These are phyloP conservation scores for Bimuria novae-zelandiae DNA, from an alignment of 2,329 filamentous ascomycete genomes.

Conservation along the genomic window DNA sequence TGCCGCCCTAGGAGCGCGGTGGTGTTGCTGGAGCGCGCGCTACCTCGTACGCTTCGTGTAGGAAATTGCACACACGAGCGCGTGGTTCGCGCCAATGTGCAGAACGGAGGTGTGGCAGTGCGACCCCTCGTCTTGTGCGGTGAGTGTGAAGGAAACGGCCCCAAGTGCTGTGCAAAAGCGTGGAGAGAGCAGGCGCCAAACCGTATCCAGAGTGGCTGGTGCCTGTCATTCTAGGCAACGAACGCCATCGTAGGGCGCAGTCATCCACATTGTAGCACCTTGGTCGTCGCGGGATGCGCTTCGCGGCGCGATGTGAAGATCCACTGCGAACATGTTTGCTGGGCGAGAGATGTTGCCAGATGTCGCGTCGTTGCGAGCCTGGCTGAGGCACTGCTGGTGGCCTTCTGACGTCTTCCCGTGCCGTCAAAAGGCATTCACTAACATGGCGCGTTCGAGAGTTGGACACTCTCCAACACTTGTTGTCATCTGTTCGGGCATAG, in stretches of 20 bases:
- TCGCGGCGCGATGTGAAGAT: not conserved
- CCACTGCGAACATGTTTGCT: not conserved
- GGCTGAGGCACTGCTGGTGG: not conserved
- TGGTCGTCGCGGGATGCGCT: not conserved
- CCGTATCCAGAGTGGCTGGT: constrained; percentile 3
- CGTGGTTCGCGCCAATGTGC: not conserved
- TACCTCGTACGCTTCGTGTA: constrained; percentile 3
- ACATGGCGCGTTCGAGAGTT: not conserved
- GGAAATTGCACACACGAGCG: not conserved
- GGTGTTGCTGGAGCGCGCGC: not conserved
- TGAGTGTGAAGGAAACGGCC: not conserved
- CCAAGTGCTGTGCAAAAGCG: not conserved
- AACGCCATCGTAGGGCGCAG: constrained; percentile 1
- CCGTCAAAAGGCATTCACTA: not conserved
- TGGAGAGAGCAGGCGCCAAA: not conserved
- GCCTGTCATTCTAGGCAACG: constrained; percentile 1
- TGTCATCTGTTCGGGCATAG: constrained; percentile 32
- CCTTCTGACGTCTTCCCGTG: constrained; percentile 3
- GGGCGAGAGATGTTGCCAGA: not conserved
- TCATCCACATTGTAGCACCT: not conserved
- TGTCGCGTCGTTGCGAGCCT: not conserved
- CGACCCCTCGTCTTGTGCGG: not conserved
- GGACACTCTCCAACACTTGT: constrained; percentile 13
- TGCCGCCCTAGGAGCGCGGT: not conserved
- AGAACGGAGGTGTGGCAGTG: constrained; percentile 1